Base-by-base conservation (phyloP, 192 early-diverging fungal species). In the Entomortierella lignicola region DNA sequence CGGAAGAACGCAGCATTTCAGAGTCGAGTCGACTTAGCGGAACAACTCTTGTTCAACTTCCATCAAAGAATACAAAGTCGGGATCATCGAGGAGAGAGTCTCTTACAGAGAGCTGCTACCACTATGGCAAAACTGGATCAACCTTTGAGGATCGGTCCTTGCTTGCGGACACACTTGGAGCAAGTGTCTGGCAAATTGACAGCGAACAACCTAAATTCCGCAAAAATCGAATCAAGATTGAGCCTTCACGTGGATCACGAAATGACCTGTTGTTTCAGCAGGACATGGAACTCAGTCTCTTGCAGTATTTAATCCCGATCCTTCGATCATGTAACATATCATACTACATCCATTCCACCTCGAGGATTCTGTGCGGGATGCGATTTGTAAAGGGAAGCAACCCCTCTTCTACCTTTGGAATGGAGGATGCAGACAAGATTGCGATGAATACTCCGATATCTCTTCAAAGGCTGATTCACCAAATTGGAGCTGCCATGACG, bases 281-380 rank as follows among this genome's bases (percentile, higher is more conserved):
- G 57, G 75, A 79, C 39, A 18, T 47, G 12, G 63, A 65, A 2
- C 62, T 79, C 12, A 79, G 75, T 60, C 32, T 79, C 17, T 42
- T 79, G 1, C 75, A 79, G 59, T 79, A 66, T 25, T 26, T 79
- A 56, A 52, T 79, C 59, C 75, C 75, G 0, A 70, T 79, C 20
- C 39, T 79, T 4, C 37, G 56, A 20, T n/a, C 62, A 15, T 79
- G 75, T 30, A 68, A 60, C 17, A 68, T 79, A 0, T 79, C 75
- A 1, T 79, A 79, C 42, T 79, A 79, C 55, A 25, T 79, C 12
- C 75, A 79, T 21, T 79, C 75, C 27, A 70, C 75, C 5, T 63
- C 60, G 0, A n/a, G 75, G 31, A 79, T 79, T 52, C 67, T 79
- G 0, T 79, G 75, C 25, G 75, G 75, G 15, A 70, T 57, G 21